phyloP scores from a whole-genome alignment of 148 eudicot genomes.

The Heliosperma pusillum region DNA sequence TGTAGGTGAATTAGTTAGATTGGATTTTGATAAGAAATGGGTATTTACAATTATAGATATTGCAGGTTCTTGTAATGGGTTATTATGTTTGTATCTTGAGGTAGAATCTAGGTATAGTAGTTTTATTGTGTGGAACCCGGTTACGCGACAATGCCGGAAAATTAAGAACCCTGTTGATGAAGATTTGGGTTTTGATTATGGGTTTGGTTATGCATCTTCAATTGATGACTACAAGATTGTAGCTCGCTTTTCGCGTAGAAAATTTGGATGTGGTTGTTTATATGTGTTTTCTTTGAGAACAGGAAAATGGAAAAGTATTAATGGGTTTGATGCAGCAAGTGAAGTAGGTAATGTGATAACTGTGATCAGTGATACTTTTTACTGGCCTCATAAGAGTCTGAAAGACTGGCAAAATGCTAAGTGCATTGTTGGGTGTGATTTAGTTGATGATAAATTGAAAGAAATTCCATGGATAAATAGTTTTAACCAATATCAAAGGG shows the following conservation, averaged over 20 bases:
- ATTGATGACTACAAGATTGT: conserved; percentile 28
- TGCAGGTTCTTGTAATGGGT: conserved; percentile 24
- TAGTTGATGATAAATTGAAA: conserved; percentile 7
- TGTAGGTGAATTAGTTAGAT: background rate
- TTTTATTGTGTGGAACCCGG: conserved; percentile 25
- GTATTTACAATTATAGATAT: background rate
- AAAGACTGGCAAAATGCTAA: background rate
- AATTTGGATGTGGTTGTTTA: background rate
- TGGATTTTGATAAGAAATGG: background rate
- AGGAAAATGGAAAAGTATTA: conserved; percentile 18
- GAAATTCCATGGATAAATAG: conserved; percentile 23
- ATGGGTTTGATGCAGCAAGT: background rate
- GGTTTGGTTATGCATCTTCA: conserved; percentile 23
- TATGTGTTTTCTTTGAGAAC: conserved; percentile 18
- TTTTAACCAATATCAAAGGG: background rate
- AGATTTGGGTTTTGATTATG: background rate
- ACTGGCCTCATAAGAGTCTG: conserved; percentile 15
- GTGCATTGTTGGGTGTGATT: conserved; percentile 23
- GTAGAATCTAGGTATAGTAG: conserved; percentile 4
- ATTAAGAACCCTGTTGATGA: background rate
- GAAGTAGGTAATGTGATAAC: background rate
- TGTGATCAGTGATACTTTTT: conserved; percentile 18
- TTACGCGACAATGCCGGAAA: background rate
- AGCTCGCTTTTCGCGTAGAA: background rate
- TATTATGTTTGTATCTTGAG: conserved; percentile 23